A percentile compares a stretch with the other conserved stretches of the same genome.
These are phyloP conservation scores for Entomortierella chlamydospora DNA, from an alignment of 192 early-diverging fungal genomes.

Conservation along the genomic window DNA sequence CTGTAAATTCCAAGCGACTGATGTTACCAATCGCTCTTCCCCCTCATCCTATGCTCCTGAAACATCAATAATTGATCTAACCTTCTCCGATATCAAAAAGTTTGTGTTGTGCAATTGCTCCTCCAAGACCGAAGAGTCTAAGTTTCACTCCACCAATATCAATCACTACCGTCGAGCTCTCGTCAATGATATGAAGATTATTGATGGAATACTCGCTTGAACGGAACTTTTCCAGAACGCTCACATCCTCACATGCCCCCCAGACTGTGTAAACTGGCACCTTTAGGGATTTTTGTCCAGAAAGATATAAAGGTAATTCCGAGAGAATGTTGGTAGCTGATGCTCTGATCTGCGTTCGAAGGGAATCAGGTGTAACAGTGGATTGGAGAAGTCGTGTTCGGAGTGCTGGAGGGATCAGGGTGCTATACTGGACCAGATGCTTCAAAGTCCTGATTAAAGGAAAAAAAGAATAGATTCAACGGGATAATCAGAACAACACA, in stretches of 20 bases:
- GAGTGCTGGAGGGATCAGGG: slow-evolving; percentile 57
- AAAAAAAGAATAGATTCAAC: too few species aligned
- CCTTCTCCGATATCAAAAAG: slow-evolving; percentile 74
- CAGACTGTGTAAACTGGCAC: slow-evolving; percentile 72
- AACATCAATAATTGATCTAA: neutral
- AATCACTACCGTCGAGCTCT: slow-evolving; percentile 59
- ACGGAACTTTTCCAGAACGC: slow-evolving; percentile 68
- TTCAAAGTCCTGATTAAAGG: slow-evolving; percentile 59
- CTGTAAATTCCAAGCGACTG: too few species aligned
- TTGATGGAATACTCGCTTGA: slow-evolving; percentile 57
- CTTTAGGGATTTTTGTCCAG: slow-evolving; percentile 57
- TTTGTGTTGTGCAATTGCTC: slow-evolving; percentile 70
- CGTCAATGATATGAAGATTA: slow-evolving; percentile 67
- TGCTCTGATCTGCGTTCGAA: slow-evolving; percentile 57
- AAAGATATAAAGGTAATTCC: slow-evolving; percentile 61
- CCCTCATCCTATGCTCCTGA: neutral
- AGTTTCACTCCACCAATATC: slow-evolving; percentile 69
- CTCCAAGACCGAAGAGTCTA: slow-evolving; percentile 69
- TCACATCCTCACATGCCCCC: slow-evolving; percentile 72
- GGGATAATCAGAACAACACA: too few species aligned
- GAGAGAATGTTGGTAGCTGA: slow-evolving; percentile 58
- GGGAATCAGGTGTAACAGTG: slow-evolving; percentile 47
- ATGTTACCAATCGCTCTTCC: too few species aligned
- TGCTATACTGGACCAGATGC: slow-evolving; percentile 68
- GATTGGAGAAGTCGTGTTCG: slow-evolving; percentile 54